Evolutionary conservation across 2,329 filamentous ascomycete genomes (phyloP).

Genomic region (Cladophialophora psammophila): DNA sequence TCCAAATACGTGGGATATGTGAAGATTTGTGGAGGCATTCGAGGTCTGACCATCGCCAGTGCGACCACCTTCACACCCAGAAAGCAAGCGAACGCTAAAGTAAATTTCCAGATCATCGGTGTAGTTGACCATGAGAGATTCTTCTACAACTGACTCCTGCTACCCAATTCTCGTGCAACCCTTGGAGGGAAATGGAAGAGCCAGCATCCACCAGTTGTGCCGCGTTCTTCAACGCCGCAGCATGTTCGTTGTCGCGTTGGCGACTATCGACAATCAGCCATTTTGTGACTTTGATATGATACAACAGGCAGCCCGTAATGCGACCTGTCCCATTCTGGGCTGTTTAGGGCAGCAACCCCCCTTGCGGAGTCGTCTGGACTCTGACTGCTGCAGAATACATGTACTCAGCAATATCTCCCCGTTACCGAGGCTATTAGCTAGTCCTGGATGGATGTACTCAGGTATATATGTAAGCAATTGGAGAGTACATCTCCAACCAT

Average conservation of each 20-base stretch:
- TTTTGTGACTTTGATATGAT: neutral
- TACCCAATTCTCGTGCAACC: too few species aligned
- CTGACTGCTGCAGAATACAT: neutral
- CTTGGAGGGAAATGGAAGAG: neutral
- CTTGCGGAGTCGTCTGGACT: neutral
- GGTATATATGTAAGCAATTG: constrained; percentile 19
- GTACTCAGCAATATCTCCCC: neutral
- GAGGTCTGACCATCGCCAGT: neutral
- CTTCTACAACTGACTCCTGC: too few species aligned
- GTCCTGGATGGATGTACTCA: neutral
- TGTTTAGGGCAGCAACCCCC: neutral
- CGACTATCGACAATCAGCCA: neutral
- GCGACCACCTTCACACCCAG: neutral
- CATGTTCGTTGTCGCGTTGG: neutral
- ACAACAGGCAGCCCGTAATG: neutral
- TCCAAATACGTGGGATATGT: neutral
- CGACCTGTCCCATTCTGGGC: neutral
- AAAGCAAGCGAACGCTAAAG: too few species aligned
- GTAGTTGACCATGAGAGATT: too few species aligned
- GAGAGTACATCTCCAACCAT: constrained; percentile 16
- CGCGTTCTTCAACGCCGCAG: neutral
- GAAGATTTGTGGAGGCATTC: neutral
- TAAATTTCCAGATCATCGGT: too few species aligned
- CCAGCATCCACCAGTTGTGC: neutral
- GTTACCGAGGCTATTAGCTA: constrained; percentile 3